Percentiles rank a stretch among this genome's conserved stretches.
phyloP scores from a whole-genome alignment of 73 alveolate species.

The Paraurostyla sp. region DNA sequence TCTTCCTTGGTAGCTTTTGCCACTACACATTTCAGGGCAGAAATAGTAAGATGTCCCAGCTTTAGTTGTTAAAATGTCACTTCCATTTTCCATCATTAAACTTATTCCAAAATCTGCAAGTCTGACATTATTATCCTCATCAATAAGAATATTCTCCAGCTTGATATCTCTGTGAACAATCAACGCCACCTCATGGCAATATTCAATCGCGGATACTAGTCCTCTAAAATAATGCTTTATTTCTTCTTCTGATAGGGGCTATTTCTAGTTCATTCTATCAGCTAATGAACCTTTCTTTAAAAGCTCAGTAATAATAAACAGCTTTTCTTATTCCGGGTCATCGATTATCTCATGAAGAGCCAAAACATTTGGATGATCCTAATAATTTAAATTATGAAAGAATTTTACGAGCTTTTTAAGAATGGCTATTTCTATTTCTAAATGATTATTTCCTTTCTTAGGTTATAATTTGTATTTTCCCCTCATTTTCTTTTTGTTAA shows the following conservation, averaged over 20 bases:
- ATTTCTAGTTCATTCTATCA: not conserved
- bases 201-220: conserved; percentile 79
- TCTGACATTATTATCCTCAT: conserved; percentile 79
- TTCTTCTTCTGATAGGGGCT: conserved; percentile 48
- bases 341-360: conserved; percentile 59
- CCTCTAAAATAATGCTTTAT: conserved; percentile 68
- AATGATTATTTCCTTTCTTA: conserved; percentile 29
- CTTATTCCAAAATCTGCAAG: conserved; percentile 88
- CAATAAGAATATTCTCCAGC: conserved; percentile 83
- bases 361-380: conserved; percentile 67
- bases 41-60: conserved; percentile 53
- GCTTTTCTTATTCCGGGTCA: conserved; percentile 48
- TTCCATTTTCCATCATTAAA: conserved; percentile 51
- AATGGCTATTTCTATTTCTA: conserved; percentile 59
- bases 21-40: conserved; percentile 45
- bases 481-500: conserved; percentile 44
- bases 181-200: conserved; percentile 74
- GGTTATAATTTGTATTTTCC: not conserved
- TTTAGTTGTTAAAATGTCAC: conserved; percentile 37
- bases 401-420: conserved; percentile 57
- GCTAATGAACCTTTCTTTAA: conserved; percentile 43
- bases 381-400: not conserved
- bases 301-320: conserved; percentile 49
- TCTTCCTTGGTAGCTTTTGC: conserved; percentile 20
- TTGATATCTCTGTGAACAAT: conserved; percentile 85